Percentiles rank a stretch among this genome's conserved stretches.
Conservation (phyloP, 2,329 filamentous ascomycete genomes). For the Colletotrichum viniferum region DNA sequence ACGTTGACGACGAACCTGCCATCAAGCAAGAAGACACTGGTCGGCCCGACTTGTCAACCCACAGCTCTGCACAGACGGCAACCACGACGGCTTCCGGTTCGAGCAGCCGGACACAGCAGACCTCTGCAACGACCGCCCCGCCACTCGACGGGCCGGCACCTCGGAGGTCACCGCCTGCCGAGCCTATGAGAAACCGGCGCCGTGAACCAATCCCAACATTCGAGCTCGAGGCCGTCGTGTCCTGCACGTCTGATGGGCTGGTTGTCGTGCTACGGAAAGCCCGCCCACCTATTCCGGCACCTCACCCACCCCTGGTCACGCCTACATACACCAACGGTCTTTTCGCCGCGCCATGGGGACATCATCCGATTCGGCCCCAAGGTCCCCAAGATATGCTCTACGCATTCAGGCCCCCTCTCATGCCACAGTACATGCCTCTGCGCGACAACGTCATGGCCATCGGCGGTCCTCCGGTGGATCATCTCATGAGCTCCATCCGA, state of each 20-base stretch:
- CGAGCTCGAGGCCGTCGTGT: conserved; percentile 88
- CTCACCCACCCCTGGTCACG: conserved; percentile 52
- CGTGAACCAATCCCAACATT: conserved; percentile 49
- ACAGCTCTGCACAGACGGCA: conserved; percentile 23
- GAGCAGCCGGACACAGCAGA: conserved; percentile 2
- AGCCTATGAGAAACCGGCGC: conserved; percentile 24
- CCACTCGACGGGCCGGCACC: neutral
- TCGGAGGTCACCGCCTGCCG: neutral
- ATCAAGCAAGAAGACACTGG: conserved; percentile 39
- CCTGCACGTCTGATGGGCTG: conserved; percentile 86
- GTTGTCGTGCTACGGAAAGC: conserved; percentile 81
- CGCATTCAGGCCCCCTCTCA: conserved; percentile 46
- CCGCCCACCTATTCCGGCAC: conserved; percentile 68
- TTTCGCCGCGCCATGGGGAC: conserved; percentile 82
- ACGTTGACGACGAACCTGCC: conserved; percentile 39
- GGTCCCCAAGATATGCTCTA: conserved; percentile 46
- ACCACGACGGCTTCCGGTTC: conserved; percentile 2
- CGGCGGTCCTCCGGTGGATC: conserved; percentile 60
- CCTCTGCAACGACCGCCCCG: conserved; percentile 1
- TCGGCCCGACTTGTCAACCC: neutral
- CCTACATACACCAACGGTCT: conserved; percentile 64
- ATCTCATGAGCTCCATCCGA: conserved; percentile 80
- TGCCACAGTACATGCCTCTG: conserved; percentile 49
- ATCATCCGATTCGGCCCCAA: conserved; percentile 63
- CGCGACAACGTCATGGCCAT: conserved; percentile 48